Evolutionary conservation across 441 rosid genomes (phyloP), one percentile per base, ranked within the genome.

Genomic region (Gossypium trilobum): DNA sequence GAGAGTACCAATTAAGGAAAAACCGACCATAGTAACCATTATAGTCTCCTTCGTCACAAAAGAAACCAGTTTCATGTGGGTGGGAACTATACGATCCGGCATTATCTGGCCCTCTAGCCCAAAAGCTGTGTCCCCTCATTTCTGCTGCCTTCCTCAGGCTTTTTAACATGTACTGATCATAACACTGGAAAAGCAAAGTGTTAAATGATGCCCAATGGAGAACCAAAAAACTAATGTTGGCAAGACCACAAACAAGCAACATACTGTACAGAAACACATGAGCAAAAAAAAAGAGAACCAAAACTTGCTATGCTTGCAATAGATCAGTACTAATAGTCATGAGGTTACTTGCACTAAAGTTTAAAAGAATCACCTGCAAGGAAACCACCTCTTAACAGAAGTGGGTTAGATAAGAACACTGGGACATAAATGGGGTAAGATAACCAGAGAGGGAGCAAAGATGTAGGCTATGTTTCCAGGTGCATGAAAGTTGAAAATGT

Each of bases 21-120:
- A 91, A 95, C 79, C 93, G 88, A 16, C 99, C 98, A 69, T 91
- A 89, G 79, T 87, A 86, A 52, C 95, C 88, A 80, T 88, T 96
- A 50, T 92, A 95, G 75, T 91, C 98, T 79, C 99, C 99, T 75
- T 93, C 98, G 73, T 92, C 99, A 83, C 92, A 87, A 81, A 95
- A 95, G 87, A 95, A 95, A 70, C 91, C 89, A 17, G 98, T 95
- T 75, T 88, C 97, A 39, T 91, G 91, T 17, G 99, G 98, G 74
- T 75, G 93, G 69, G 95, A 84, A 80, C 91, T 95, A 82, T 95
- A 93, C 27, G 90, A 84, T 68, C 99, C 99, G 0, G 87, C 86
- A 78, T 92, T 93, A 58, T 91, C 97, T 70, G 99, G 99, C 57
- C 93, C 97, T 77, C 89, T 83, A 62, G 91, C 92, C 99, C 98